These are phyloP conservation scores for Coccinonectria pachysandricola DNA, from an alignment of 2,329 filamentous ascomycete species.

Conservation along the genomic window DNA sequence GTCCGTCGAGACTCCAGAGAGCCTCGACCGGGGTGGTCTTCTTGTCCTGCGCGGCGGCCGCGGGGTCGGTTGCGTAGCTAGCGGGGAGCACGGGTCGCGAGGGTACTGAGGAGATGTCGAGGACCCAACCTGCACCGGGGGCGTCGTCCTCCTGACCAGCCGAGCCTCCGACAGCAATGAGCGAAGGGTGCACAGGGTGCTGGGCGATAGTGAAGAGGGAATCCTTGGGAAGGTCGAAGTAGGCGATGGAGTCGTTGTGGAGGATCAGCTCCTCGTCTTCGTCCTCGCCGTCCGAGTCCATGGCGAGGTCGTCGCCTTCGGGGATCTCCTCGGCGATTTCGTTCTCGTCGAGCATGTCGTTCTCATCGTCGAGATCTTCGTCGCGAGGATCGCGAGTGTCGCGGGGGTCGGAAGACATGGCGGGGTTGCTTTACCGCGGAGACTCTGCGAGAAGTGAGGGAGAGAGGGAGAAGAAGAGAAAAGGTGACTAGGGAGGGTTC, in stretches of 20 bases:
- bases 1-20: conserved; percentile 72
- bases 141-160: conserved; percentile 48
- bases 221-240: conserved; percentile 85
- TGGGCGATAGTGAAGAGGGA: conserved; percentile 92
- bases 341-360: conserved; percentile 40
- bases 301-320: conserved; percentile 61
- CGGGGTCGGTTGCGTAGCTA: conserved; percentile 59
- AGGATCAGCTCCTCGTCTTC: conserved; percentile 72
- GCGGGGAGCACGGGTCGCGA: conserved; percentile 60
- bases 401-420: conserved; percentile 19
- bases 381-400: conserved; percentile 8
- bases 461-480: not conserved
- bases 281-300: conserved; percentile 72
- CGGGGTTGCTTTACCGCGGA: conserved; percentile 11
- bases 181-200: conserved; percentile 66
- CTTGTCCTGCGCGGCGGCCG: conserved; percentile 41
- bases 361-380: conserved; percentile 18
- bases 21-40: conserved; percentile 49
- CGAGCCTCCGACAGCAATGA: conserved; percentile 78
- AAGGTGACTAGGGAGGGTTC: conserved; percentile 3
- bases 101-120: conserved; percentile 59
- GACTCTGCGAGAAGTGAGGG: conserved; percentile 1
- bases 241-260: conserved; percentile 85
- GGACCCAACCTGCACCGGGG: conserved; percentile 73
- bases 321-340: conserved; percentile 67